Evolutionary conservation across 495 filamentous ascomycete genomes (phyloP), one percentile per base, ranked within the genome.

Genomic region (Lichenothelia convexa): DNA sequence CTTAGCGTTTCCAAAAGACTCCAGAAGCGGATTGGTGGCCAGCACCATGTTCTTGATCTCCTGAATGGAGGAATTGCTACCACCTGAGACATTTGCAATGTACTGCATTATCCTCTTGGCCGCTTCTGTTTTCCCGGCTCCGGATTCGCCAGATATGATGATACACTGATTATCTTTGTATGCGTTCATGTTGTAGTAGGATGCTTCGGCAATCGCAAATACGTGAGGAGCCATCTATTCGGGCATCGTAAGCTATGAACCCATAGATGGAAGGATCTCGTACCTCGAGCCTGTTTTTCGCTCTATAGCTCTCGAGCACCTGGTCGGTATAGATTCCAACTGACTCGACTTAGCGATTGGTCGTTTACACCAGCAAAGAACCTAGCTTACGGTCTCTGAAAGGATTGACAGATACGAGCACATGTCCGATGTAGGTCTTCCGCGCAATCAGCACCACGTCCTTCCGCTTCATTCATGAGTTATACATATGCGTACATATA

Each of bases 351-450:
- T n/a, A n/a, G n/a, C n/a, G n/a, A n/a, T n/a, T n/a, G n/a, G n/a
- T n/a, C n/a, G n/a, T n/a, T n/a, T n/a, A n/a, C n/a, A n/a, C n/a
- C n/a, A n/a, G n/a, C n/a, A n/a, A n/a, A n/a, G n/a, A n/a, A n/a
- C n/a, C n/a, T n/a, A n/a, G n/a, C n/a, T n/a, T n/a, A n/a, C n/a
- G n/a, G 51, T 99, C 91, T 53, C 80, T 75, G 59, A 99, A 99
- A 30, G 91, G 91, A 60, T 99, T 99, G 59, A 99, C 91, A 19
- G 91, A 95, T 45, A 99, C 91, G 67, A 99, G 57, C 57, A 99
- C 91, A 81, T 95, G 87, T 59, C 91, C 91, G 51, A 99, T 99
- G 63, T 99, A 99, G 39, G 91, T 99, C n/a, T n/a, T n/a, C n/a
- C n/a, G n/a, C n/a, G n/a, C n/a, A n/a, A n/a, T n/a, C n/a, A n/a